These are phyloP conservation scores for Tricholoma saponaceum DNA, from an alignment of 768 basidiomycete species.

Conservation along the genomic window DNA sequence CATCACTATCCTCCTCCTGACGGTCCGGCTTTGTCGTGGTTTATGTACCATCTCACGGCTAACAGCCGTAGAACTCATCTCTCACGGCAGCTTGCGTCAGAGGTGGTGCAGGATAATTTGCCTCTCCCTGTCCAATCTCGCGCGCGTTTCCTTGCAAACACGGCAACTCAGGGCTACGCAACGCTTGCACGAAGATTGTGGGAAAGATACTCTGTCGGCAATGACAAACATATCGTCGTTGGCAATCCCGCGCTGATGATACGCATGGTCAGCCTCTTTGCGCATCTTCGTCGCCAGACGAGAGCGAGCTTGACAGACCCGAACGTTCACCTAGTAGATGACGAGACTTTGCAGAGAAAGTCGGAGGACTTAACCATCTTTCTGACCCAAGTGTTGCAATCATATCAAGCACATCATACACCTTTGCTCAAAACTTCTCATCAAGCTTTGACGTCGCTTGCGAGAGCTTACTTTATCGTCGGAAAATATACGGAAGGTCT, in stretches of 20 bases:
- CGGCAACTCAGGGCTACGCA: slow-evolving; percentile 45
- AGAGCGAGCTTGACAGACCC: slow-evolving; percentile 1
- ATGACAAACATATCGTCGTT: slow-evolving; percentile 35
- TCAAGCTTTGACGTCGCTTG: slow-evolving; percentile 52
- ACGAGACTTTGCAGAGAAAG: slow-evolving; percentile 8
- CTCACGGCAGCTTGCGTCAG: slow-evolving; percentile 44
- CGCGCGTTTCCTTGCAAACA: slow-evolving; percentile 43
- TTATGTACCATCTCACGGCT: slow-evolving; percentile 43
- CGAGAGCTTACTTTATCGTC: slow-evolving; percentile 58
- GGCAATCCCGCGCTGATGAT: slow-evolving; percentile 42
- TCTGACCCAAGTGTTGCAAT: slow-evolving; percentile 38
- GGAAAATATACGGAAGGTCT: slow-evolving; percentile 46
- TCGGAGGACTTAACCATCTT: slow-evolving; percentile 32
- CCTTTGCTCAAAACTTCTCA: slow-evolving; percentile 47
- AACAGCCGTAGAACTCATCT: slow-evolving; percentile 39
- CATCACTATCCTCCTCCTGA: slow-evolving; percentile 49
- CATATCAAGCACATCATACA: slow-evolving; percentile 38
- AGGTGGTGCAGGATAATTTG: slow-evolving; percentile 39
- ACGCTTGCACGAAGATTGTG: slow-evolving; percentile 49
- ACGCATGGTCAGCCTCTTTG: slow-evolving; percentile 48
- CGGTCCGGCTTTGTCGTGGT: slow-evolving; percentile 42
- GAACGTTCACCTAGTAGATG: slow-evolving; percentile 1
- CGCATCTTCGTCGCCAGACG: slow-evolving; percentile 20
- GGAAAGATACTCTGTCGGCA: slow-evolving; percentile 47
- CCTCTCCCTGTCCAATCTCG: slow-evolving; percentile 41